Percentiles rank a stretch among this genome's conserved stretches.
These are phyloP conservation scores for Sclerotinia glacialis DNA, from an alignment of 2,329 filamentous ascomycete genomes.

Conservation along the genomic window DNA sequence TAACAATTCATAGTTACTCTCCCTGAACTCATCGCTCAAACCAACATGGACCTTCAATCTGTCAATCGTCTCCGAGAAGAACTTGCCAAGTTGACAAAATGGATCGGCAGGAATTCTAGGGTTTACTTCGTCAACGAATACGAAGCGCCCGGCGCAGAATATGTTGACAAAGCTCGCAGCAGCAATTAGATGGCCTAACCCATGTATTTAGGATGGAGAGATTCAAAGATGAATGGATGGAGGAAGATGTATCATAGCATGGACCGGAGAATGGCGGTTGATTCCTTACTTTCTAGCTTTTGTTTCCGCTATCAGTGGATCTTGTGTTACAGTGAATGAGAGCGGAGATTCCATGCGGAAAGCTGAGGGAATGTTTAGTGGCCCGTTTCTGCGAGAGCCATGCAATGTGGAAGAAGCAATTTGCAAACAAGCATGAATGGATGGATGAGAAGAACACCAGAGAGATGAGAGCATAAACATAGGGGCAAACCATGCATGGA, in stretches of 20 bases:
- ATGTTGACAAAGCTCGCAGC: constrained; percentile 61
- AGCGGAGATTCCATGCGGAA: not conserved
- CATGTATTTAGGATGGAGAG: not conserved
- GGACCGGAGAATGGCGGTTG: constrained; percentile 34
- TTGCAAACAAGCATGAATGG: not conserved
- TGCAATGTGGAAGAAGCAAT: not conserved
- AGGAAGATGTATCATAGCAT: constrained; percentile 21
- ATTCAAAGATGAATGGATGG: not conserved
- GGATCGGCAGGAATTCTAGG: constrained; percentile 69
- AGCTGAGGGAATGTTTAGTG: not conserved
- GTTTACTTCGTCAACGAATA: constrained; percentile 78
- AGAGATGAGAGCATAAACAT: not conserved
- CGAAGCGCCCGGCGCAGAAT: constrained; percentile 68
- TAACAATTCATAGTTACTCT: constrained; percentile 69
- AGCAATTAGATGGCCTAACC: constrained; percentile 17
- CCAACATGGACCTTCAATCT: constrained; percentile 94
- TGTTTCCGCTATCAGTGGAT: not conserved
- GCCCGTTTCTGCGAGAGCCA: not conserved
- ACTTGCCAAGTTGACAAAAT: constrained; percentile 78
- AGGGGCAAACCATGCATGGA: not conserved
- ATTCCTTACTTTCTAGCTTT: constrained; percentile 18
- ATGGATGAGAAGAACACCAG: not conserved
- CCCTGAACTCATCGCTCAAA: constrained; percentile 91
- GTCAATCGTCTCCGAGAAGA: constrained; percentile 87
- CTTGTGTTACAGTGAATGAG: not conserved